Conservation (phyloP, 768 basidiomycete species). For the Naematelia aurantialba region DNA sequence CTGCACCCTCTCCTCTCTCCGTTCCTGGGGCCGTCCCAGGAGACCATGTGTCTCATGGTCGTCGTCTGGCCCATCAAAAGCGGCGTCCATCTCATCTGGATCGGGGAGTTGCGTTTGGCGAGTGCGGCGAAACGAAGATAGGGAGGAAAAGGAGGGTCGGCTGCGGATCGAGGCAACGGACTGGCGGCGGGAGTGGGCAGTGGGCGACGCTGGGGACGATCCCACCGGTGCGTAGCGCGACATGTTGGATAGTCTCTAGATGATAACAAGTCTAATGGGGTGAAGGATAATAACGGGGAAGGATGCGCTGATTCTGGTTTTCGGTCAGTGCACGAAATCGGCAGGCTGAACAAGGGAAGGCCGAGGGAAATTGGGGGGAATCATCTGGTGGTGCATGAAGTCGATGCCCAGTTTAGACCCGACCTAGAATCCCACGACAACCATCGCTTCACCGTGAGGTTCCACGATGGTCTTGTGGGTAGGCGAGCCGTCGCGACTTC, state of each 20-base stretch:
- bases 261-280: not conserved
- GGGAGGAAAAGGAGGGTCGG: slow-evolving; percentile 12
- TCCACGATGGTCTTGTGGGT: slow-evolving; percentile 2
- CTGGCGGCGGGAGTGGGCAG: slow-evolving; percentile 22
- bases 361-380: slow-evolving; percentile 7
- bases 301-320: not conserved
- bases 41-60: slow-evolving; percentile 33
- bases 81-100: slow-evolving; percentile 65
- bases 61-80: slow-evolving; percentile 71
- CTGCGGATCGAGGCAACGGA: slow-evolving; percentile 29
- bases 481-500: slow-evolving; percentile 35
- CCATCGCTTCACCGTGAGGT: slow-evolving; percentile 9
- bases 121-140: slow-evolving; percentile 24
- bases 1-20: slow-evolving; percentile 10
- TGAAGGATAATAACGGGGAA: not conserved
- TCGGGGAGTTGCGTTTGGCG: slow-evolving; percentile 28
- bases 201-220: not conserved
- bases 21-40: not conserved
- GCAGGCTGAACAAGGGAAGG: slow-evolving; percentile 9
- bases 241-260: slow-evolving; percentile 5
- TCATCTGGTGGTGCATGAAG: slow-evolving; percentile 47
- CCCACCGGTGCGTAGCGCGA: slow-evolving; percentile 24
- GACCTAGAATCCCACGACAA: slow-evolving; percentile 5
- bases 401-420: slow-evolving; percentile 14
- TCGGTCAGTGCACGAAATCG: not conserved